These are phyloP conservation scores for Henckelia pumila DNA, from an alignment of 257 asterid species.

Conservation along the genomic window DNA sequence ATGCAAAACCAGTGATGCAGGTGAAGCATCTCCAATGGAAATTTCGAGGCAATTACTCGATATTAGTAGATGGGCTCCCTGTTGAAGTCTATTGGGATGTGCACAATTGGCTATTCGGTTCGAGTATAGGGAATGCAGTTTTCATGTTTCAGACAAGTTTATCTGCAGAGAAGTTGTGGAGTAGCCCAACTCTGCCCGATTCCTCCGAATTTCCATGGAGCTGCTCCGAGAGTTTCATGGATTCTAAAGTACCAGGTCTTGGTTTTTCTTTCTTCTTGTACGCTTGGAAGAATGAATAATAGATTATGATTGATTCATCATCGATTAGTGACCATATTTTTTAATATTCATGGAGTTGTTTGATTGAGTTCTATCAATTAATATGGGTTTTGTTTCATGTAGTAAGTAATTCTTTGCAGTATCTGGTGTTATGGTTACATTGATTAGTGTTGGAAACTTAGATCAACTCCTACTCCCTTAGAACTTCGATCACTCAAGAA, in stretches of 20 bases:
- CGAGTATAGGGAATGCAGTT: conserved; percentile 61
- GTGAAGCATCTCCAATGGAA: conserved; percentile 80
- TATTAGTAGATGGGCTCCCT: conserved; percentile 76
- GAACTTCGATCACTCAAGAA: background rate
- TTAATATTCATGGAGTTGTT: conserved; percentile 24
- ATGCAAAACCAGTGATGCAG: conserved; percentile 65
- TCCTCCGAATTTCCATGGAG: conserved; percentile 51
- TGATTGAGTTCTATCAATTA: conserved; percentile 23
- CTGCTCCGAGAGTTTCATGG: conserved; percentile 44
- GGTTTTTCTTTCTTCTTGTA: conserved; percentile 71
- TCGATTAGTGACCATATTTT: conserved; percentile 25
- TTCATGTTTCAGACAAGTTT: conserved; percentile 71
- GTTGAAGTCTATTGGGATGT: conserved; percentile 91
- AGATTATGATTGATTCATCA: conserved; percentile 17
- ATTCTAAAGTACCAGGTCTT: conserved; percentile 48
- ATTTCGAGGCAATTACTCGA: conserved; percentile 70
- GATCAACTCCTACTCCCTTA: background rate
- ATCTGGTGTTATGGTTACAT: conserved; percentile 9
- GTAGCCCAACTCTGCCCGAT: conserved; percentile 37
- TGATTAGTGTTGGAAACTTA: background rate
- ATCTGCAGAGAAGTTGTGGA: conserved; percentile 68
- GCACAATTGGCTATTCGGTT: conserved; percentile 77
- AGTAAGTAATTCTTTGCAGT: background rate
- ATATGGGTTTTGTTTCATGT: conserved; percentile 18
- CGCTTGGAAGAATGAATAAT: conserved; percentile 78